Base-by-base conservation (phyloP, 2,329 filamentous ascomycete genomes). In the Cladophialophora chaetospira region DNA sequence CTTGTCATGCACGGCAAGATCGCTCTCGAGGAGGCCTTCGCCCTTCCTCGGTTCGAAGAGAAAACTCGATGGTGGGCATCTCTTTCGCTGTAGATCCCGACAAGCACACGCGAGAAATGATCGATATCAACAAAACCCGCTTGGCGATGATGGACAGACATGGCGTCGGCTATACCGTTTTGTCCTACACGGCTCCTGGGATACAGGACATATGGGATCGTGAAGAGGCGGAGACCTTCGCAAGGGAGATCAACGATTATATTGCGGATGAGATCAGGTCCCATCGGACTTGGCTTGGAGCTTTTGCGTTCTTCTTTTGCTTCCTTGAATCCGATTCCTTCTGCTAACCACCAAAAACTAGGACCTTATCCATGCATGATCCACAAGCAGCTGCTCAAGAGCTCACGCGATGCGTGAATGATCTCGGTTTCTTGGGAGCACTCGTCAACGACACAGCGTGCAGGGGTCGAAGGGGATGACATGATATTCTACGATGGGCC, bases 401-500 rank as follows among this genome's bases (percentile, higher is more conserved):
- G 50, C 69, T 75, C 36, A 68, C 71, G 26, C 72, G 73, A 47
- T 82, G 79, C 49, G 79, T 87, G 4, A 79, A 72, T 1, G 69
- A 84, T 57, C 67, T 75, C 19, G 82, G 83, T n/a, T 87, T 87
- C 73, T 79, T 82, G 58, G 84, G 85, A 2, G 82, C 78, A 3
- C 71, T 88, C 3, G 77, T 88, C 44, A 85, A 85, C 65, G 82
- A 86, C 66, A 82, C 78, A 2, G 85, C 87, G 65, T 78, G 80
- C 26, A 76, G 81, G 11, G 83, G 82, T 2, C 2, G 80, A 85
- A 55, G 83, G 83, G 31, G 82, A 85, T 54, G 78, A 79, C 21
- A 81, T 84, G 74, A 73, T 87, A 67, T 87, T 86, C 72, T 88
- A 87, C 71, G 85, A 88, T 65, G 73, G 77, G 8, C 75, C 79